Base-by-base conservation (phyloP, 805 yeast species). In the Brettanomyces custersianus region DNA sequence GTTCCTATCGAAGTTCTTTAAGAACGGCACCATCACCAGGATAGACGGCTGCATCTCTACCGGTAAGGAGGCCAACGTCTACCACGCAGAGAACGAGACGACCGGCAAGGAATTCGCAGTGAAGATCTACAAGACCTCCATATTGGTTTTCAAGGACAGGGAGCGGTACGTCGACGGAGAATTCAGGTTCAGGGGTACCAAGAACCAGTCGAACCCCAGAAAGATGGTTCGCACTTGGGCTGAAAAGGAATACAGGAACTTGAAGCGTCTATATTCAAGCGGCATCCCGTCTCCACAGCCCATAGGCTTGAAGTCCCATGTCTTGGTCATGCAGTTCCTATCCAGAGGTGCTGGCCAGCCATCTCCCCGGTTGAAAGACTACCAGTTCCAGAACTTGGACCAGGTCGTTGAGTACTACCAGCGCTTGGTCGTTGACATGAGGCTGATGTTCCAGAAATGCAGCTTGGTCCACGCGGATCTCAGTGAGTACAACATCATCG, bases 181-280 rank as follows among this genome's bases (percentile, higher is more conserved):
- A 61, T 90, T 75, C 59, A 66, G 99, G 38, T 92, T 92, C 61
- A 66, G 96, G 51, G 82, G 84, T 52, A 70, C 84, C 5, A 85
- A 90, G 48, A 73, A 70, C 39, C 87, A 84, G 49, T 86, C 87
- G 45, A 92, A 92, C 52, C 97, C 97, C 8, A 70, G 98, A 52
- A 90, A 90, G 54, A 90, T 92, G 96, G 95, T 92, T 43, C 86
- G 85, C 57, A 72, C 88, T 18, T 92, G 99, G 99, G 97, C 98
- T 0, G 98, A 92, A 56, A 92, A 92, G 54, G 99, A 92, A 61
- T 90, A 88, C 46, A 64, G 99, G 38, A 92, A 92, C 54, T 67
- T 92, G 57, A 90, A 85, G 56, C 71, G 99, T 52, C 66, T 92
- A 16, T 64, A 81, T 55, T 54, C 70, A 31, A 70, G 77, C 38